A percentile compares a stretch with the other conserved stretches of the same genome.
Conservation (phyloP, 2,329 filamentous ascomycete genomes). For the Diplocarpon rosae region DNA sequence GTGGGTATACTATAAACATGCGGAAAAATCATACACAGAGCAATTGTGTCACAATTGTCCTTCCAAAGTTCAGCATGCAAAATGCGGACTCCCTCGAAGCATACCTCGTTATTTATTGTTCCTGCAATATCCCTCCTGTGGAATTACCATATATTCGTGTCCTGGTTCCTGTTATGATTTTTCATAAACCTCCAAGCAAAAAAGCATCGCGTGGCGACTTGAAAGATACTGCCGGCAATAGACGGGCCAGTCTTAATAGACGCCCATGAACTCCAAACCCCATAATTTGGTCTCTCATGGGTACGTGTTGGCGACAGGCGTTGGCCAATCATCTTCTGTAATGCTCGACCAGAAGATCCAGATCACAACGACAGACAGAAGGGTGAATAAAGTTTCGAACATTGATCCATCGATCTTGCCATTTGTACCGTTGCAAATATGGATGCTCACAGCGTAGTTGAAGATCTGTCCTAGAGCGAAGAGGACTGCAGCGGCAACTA, state of each 20-base stretch:
- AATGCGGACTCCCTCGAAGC: constrained; percentile 9
- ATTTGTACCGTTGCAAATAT: constrained; percentile 73
- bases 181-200: constrained; percentile 12
- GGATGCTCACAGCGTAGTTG: constrained; percentile 84
- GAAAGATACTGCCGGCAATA: constrained; percentile 23
- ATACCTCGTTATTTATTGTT: background rate
- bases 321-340: constrained; percentile 95
- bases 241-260: constrained; percentile 18
- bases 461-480: constrained; percentile 93
- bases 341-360: constrained; percentile 99
- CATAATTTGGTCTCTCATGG: constrained; percentile 15
- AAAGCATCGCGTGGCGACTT: constrained; percentile 11
- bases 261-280: constrained; percentile 17
- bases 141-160: constrained; percentile 1
- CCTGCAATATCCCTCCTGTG: constrained; percentile 5
- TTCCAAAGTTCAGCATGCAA: constrained; percentile 11
- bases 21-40: constrained; percentile 25
- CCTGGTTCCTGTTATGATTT: constrained; percentile 5
- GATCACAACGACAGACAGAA: constrained; percentile 68
- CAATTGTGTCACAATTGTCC: constrained; percentile 2
- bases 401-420: constrained; percentile 88
- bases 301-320: constrained; percentile 31
- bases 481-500: constrained; percentile 60
- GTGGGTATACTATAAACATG: constrained; percentile 26
- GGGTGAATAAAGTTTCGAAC: constrained; percentile 87